These are phyloP conservation scores for Aquanectria penicillioides DNA, from an alignment of 2,329 filamentous ascomycete species.

Conservation along the genomic window DNA sequence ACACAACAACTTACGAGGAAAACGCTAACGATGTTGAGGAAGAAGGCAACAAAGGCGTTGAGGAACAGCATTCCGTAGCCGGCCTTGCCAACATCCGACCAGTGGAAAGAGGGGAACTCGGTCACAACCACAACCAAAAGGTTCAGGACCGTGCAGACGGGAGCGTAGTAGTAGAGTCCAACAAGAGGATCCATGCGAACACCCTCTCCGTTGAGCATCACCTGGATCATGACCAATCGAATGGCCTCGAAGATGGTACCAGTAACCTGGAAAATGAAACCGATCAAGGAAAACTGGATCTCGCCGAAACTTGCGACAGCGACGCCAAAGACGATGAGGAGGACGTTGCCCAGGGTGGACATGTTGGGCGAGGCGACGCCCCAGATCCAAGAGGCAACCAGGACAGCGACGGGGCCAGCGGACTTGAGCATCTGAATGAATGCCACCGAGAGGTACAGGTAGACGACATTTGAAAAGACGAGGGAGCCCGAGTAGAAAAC, in stretches of 20 bases:
- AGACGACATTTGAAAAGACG: slow-evolving; percentile 74
- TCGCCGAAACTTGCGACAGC: slow-evolving; percentile 68
- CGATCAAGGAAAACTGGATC: slow-evolving; percentile 73
- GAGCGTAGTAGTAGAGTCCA: slow-evolving; percentile 89
- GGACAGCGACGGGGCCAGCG: slow-evolving; percentile 72
- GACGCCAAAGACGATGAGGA: slow-evolving; percentile 64
- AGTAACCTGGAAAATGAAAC: slow-evolving; percentile 75
- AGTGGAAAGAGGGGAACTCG: slow-evolving; percentile 74
- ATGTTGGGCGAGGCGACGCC: slow-evolving; percentile 59
- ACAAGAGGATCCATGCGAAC: slow-evolving; percentile 90
- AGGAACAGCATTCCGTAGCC: slow-evolving; percentile 73
- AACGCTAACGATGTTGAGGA: slow-evolving; percentile 86
- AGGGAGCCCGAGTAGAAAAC: slow-evolving; percentile 73
- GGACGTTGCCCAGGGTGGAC: slow-evolving; percentile 57
- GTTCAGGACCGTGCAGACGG: slow-evolving; percentile 86
- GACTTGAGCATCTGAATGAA: slow-evolving; percentile 80
- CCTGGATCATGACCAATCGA: slow-evolving; percentile 86
- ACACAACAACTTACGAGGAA: slow-evolving; percentile 73
- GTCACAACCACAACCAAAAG: slow-evolving; percentile 73
- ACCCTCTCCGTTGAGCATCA: slow-evolving; percentile 78
- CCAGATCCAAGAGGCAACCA: slow-evolving; percentile 72
- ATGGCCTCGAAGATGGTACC: slow-evolving; percentile 85
- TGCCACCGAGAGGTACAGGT: slow-evolving; percentile 73
- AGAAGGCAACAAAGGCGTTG: slow-evolving; percentile 82
- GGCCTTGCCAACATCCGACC: slow-evolving; percentile 71